Conservation (phyloP, 2,329 filamentous ascomycete genomes). For the Aspergillus ustus region DNA sequence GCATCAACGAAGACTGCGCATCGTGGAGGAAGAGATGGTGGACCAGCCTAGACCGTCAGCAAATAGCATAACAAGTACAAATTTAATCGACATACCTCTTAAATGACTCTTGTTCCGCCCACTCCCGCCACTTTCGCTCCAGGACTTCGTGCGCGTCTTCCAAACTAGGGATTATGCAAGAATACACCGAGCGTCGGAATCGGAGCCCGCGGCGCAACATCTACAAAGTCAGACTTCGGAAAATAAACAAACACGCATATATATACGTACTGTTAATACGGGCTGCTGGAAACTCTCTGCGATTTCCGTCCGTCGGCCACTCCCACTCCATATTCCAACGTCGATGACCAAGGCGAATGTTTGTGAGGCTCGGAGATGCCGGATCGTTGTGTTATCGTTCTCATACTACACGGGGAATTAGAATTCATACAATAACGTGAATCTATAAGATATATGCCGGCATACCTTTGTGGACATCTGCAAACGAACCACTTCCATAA, state of each 20-base stretch:
- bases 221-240: slow-evolving; percentile 25
- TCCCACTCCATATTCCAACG: slow-evolving; percentile 63
- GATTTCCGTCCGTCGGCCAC: slow-evolving; percentile 63
- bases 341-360: slow-evolving; percentile 56
- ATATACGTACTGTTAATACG: slow-evolving; percentile 49
- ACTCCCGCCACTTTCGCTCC: slow-evolving; percentile 68
- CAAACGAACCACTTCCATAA: slow-evolving; percentile 46
- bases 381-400: slow-evolving; percentile 54
- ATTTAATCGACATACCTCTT: slow-evolving; percentile 56
- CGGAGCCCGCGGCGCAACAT: slow-evolving; percentile 62
- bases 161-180: slow-evolving; percentile 54
- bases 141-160: slow-evolving; percentile 62
- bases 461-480: slow-evolving; percentile 63
- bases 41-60: slow-evolving; percentile 50
- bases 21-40: slow-evolving; percentile 70
- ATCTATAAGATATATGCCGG: neutral
- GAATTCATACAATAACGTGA: slow-evolving; percentile 44
- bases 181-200: slow-evolving; percentile 62
- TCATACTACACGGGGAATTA: slow-evolving; percentile 26
- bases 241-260: neutral
- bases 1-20: slow-evolving; percentile 68
- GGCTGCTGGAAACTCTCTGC: slow-evolving; percentile 62
- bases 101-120: slow-evolving; percentile 68
- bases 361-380: slow-evolving; percentile 58
- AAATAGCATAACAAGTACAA: neutral